Evolutionary conservation across 2,329 filamentous ascomycete genomes (phyloP).

Genomic region (Colletotrichum spaethianum): DNA sequence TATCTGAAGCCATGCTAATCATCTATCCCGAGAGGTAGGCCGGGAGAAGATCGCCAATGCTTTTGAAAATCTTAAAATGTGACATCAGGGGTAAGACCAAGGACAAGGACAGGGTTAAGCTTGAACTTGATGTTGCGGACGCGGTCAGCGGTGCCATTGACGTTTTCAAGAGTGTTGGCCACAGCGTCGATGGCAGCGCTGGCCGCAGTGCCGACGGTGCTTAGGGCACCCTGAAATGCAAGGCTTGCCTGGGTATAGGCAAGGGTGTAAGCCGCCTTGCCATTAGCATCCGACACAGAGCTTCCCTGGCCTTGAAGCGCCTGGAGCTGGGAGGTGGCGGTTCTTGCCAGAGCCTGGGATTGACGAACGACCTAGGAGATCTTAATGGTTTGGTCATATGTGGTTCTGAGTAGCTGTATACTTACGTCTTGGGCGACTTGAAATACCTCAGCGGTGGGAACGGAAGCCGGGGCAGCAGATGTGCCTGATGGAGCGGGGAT

Average conservation of each 20-base stretch:
- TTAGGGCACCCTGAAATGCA: neutral
- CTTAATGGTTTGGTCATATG: neutral
- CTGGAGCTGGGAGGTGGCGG: slow-evolving; percentile 1
- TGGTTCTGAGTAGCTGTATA: neutral
- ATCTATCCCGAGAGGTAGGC: neutral
- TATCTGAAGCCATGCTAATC: neutral
- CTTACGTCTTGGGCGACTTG: slow-evolving; percentile 7
- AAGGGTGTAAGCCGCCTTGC: neutral
- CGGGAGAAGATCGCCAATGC: neutral
- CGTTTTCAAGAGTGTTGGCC: neutral
- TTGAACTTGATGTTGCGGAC: neutral
- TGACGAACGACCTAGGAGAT: neutral
- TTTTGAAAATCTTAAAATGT: neutral
- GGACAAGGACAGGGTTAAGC: slow-evolving; percentile 1
- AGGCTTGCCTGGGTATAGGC: slow-evolving; percentile 5
- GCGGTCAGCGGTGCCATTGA: neutral
- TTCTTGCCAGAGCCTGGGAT: slow-evolving; percentile 1
- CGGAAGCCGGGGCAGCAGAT: neutral
- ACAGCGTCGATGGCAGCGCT: neutral
- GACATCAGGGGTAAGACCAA: slow-evolving; percentile 5
- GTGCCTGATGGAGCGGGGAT: neutral
- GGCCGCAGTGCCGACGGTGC: neutral
- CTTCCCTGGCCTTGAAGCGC: neutral
- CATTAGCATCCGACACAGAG: neutral
- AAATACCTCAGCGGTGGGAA: neutral